A percentile compares a stretch with the other conserved stretches of the same genome.
Evolutionary conservation across 192 early-diverging fungal genomes (phyloP).

Genomic region (Backusella mclennaniae): DNA sequence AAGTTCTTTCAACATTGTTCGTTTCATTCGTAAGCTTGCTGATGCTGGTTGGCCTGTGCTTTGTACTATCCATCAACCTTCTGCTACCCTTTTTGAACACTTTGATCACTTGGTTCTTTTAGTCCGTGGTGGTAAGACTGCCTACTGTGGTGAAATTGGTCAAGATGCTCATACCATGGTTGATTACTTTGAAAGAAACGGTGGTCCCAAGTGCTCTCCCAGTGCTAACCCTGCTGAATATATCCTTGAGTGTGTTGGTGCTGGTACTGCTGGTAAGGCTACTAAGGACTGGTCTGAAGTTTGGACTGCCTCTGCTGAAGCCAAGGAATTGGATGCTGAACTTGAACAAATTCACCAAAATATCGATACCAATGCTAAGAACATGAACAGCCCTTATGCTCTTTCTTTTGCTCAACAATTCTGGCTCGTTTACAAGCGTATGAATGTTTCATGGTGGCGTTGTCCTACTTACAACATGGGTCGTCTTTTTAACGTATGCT

Average conservation of each 20-base stretch:
- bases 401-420: slow-evolving; percentile 44
- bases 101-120: slow-evolving; percentile 84
- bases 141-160: slow-evolving; percentile 84
- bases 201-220: slow-evolving; percentile 65
- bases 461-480: slow-evolving; percentile 70
- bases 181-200: slow-evolving; percentile 71
- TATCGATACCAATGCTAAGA: slow-evolving; percentile 13
- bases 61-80: slow-evolving; percentile 89
- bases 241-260: slow-evolving; percentile 80
- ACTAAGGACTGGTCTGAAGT: slow-evolving; percentile 69
- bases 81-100: slow-evolving; percentile 77
- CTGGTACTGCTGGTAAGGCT: slow-evolving; percentile 48
- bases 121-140: slow-evolving; percentile 74
- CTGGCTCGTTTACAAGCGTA: slow-evolving; percentile 58
- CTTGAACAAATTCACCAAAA: slow-evolving; percentile 48
- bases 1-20: slow-evolving; percentile 75
- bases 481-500: slow-evolving; percentile 51
- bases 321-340: slow-evolving; percentile 39
- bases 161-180: slow-evolving; percentile 60
- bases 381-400: slow-evolving; percentile 19
- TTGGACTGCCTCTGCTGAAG: slow-evolving; percentile 66
- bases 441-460: slow-evolving; percentile 70
- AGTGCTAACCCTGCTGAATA: slow-evolving; percentile 85
- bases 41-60: slow-evolving; percentile 67
- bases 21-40: slow-evolving; percentile 67